Evolutionary conservation across 1,284 basidiomycete genomes (phyloP).

Genomic region (Cystobasidiaceae sp.): DNA sequence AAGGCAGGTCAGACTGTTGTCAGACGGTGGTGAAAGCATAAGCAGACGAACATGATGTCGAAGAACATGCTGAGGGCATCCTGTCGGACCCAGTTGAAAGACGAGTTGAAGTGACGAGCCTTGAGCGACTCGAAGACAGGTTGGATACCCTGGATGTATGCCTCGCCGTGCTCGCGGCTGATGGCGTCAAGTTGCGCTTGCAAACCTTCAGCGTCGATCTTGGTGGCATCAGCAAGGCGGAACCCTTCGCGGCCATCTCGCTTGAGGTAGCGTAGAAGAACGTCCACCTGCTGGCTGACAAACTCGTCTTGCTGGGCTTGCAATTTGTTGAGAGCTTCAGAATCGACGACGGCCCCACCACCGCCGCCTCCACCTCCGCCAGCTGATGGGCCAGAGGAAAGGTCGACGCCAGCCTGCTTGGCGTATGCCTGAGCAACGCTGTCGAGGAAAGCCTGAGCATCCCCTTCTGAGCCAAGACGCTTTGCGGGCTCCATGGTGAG

Average conservation of each 20-base stretch:
- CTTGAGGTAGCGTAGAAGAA: constrained; percentile 92
- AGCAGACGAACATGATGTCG: constrained; percentile 65
- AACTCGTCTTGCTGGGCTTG: constrained; percentile 88
- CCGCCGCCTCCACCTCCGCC: constrained; percentile 41
- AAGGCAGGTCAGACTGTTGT: neutral
- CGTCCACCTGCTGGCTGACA: constrained; percentile 85
- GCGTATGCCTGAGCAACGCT: constrained; percentile 77
- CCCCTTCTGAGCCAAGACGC: constrained; percentile 81
- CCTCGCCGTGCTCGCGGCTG: constrained; percentile 80
- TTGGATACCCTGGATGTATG: constrained; percentile 89
- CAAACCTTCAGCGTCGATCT: constrained; percentile 62
- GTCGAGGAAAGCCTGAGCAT: constrained; percentile 93
- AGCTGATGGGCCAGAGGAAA: constrained; percentile 64
- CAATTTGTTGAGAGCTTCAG: constrained; percentile 98
- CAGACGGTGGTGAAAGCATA: neutral
- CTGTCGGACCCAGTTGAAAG: constrained; percentile 94
- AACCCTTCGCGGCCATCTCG: constrained; percentile 88
- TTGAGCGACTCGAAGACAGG: constrained; percentile 91
- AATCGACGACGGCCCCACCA: constrained; percentile 48
- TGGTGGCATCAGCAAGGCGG: constrained; percentile 79
- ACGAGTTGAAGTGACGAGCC: constrained; percentile 94
- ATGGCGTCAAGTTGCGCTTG: constrained; percentile 86
- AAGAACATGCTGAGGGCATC: constrained; percentile 93
- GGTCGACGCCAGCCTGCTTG: constrained; percentile 74
- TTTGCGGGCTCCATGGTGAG: constrained; percentile 91